phyloP scores from a whole-genome alignment of 495 filamentous ascomycete species.

The Hypomontagnella monticulosa region DNA sequence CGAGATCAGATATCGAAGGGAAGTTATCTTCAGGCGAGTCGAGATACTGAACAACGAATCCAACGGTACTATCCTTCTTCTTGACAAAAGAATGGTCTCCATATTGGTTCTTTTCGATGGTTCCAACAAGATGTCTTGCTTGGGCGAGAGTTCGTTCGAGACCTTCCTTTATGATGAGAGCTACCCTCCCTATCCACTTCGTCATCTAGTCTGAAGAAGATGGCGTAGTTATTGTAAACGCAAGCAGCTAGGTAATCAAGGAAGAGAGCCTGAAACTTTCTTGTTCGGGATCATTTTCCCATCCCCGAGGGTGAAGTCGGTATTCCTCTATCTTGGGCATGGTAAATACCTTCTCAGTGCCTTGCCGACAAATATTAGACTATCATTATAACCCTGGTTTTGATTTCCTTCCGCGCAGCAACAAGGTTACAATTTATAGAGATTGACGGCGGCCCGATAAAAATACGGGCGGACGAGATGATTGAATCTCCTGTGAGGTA shows the following conservation, averaged over 20 bases:
- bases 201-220: conserved; percentile 54
- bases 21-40: conserved; percentile 46
- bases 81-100: conserved; percentile 55
- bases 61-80: conserved; percentile 52
- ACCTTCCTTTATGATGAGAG: conserved; percentile 46
- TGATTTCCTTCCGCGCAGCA: too few species aligned
- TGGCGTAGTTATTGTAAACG: conserved; percentile 50
- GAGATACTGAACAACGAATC: conserved; percentile 54
- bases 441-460: too few species aligned
- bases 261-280: conserved; percentile 39
- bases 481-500: too few species aligned
- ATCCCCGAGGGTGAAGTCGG: conserved; percentile 24
- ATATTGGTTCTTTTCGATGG: conserved; percentile 50
- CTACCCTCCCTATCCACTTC: conserved; percentile 40
- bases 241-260: conserved; percentile 48
- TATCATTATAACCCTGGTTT: too few species aligned
- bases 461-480: too few species aligned
- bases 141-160: conserved; percentile 56
- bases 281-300: conserved; percentile 31
- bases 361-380: too few species aligned
- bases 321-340: conserved; percentile 29
- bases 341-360: not conserved
- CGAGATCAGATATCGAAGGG: conserved; percentile 46
- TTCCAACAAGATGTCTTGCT: conserved; percentile 54
- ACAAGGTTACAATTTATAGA: too few species aligned